phyloP scores from a whole-genome alignment of 805 yeast genomes.

The Candida lessepsii region DNA sequence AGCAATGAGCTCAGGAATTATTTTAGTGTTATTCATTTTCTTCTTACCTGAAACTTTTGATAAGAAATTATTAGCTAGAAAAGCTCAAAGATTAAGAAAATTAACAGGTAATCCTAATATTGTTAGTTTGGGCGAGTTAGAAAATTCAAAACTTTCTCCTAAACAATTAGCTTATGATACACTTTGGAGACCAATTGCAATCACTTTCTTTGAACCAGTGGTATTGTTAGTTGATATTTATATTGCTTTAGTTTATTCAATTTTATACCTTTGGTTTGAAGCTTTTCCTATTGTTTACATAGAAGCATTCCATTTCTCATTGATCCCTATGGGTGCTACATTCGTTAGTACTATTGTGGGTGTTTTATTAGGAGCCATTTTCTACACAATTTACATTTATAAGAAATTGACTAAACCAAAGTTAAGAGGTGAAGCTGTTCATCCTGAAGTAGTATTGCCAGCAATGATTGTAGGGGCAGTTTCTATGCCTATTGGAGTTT shows the following conservation, averaged over 20 bases:
- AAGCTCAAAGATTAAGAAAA: slow-evolving; percentile 47
- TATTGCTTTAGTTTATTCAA: slow-evolving; percentile 52
- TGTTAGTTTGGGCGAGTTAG: slow-evolving; percentile 39
- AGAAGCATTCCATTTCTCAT: slow-evolving; percentile 45
- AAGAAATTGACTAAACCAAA: slow-evolving; percentile 21
- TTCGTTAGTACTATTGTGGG: slow-evolving; percentile 52
- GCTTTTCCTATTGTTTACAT: slow-evolving; percentile 48
- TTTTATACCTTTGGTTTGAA: slow-evolving; percentile 57
- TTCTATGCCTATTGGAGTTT: slow-evolving; percentile 40
- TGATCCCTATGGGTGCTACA: slow-evolving; percentile 47
- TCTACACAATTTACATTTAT: slow-evolving; percentile 27
- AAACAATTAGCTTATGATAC: slow-evolving; percentile 27
- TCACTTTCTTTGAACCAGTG: slow-evolving; percentile 53
- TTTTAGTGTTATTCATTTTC: slow-evolving; percentile 34
- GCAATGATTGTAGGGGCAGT: slow-evolving; percentile 41
- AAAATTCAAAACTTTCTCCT: slow-evolving; percentile 21
- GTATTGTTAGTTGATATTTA: slow-evolving; percentile 53
- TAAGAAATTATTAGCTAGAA: slow-evolving; percentile 44
- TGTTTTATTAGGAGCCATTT: slow-evolving; percentile 33
- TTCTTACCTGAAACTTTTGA: slow-evolving; percentile 50
- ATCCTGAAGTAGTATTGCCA: slow-evolving; percentile 45
- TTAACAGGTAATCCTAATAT: slow-evolving; percentile 50
- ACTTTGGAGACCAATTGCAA: slow-evolving; percentile 50
- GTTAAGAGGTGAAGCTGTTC: slow-evolving; percentile 23
- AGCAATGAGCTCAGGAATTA: slow-evolving; percentile 39